Conservation (phyloP, 768 basidiomycete species). For the Amylocystis lapponica region DNA sequence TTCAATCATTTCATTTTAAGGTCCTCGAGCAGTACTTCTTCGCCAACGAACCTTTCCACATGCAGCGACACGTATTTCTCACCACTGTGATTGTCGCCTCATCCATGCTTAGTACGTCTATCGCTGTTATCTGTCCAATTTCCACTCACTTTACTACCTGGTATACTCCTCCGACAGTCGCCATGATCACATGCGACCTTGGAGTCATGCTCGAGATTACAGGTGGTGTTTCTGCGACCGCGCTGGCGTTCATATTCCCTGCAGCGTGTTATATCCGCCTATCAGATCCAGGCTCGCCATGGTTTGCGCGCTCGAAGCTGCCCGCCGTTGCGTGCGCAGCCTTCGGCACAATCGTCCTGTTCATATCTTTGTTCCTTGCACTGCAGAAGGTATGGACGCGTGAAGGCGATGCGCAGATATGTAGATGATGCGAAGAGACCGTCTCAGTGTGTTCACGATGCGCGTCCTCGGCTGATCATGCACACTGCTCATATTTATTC, state of each 20-base stretch:
- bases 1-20: slow-evolving; percentile 30
- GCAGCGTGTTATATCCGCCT: slow-evolving; percentile 84
- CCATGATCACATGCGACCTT: slow-evolving; percentile 90
- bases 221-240: slow-evolving; percentile 91
- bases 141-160: too few species aligned
- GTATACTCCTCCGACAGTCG: too few species aligned
- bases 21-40: slow-evolving; percentile 97
- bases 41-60: slow-evolving; percentile 76
- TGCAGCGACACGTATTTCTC: slow-evolving; percentile 83
- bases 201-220: slow-evolving; percentile 99
- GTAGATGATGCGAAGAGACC: slow-evolving; percentile 50
- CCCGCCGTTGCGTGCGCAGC: slow-evolving; percentile 66
- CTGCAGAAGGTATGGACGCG: slow-evolving; percentile 73
- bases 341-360: slow-evolving; percentile 76
- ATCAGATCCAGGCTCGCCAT: slow-evolving; percentile 45
- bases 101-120: slow-evolving; percentile 72
- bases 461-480: too few species aligned
- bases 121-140: not conserved
- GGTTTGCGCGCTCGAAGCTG: slow-evolving; percentile 67
- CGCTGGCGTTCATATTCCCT: slow-evolving; percentile 90
- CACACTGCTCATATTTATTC: too few species aligned
- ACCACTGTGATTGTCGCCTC: slow-evolving; percentile 79
- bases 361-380: slow-evolving; percentile 71
- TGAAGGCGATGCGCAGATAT: slow-evolving; percentile 68
- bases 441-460: too few species aligned